These are phyloP conservation scores for Aspergillus ostianus DNA, from an alignment of 495 filamentous ascomycete genomes.

Conservation along the genomic window DNA sequence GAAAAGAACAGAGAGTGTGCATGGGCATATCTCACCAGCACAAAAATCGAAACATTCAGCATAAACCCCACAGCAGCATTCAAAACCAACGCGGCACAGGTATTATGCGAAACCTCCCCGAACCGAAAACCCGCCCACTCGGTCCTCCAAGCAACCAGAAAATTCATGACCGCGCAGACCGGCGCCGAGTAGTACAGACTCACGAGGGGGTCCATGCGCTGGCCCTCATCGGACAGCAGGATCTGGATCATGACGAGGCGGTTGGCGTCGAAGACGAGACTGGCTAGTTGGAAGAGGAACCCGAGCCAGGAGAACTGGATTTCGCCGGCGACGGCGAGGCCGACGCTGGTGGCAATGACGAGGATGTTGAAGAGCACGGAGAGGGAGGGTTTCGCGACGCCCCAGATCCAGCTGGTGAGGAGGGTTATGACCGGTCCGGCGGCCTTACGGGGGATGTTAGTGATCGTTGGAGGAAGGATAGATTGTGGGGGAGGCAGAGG, in stretches of 20 bases:
- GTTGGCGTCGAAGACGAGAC: slow-evolving; percentile 71
- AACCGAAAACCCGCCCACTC: slow-evolving; percentile 56
- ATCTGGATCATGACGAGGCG: slow-evolving; percentile 77
- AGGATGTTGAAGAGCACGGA: slow-evolving; percentile 64
- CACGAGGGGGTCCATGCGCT: slow-evolving; percentile 81
- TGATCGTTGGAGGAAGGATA: neutral
- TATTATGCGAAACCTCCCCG: slow-evolving; percentile 54
- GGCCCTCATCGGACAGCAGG: slow-evolving; percentile 63
- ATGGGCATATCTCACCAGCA: slow-evolving; percentile 49
- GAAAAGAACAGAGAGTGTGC: too few relatives aligned
- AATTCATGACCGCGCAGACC: slow-evolving; percentile 73
- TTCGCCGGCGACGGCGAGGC: slow-evolving; percentile 72
- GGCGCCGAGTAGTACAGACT: slow-evolving; percentile 85
- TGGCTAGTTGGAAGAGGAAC: slow-evolving; percentile 67
- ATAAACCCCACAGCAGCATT: slow-evolving; percentile 76
- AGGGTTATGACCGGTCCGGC: slow-evolving; percentile 68
- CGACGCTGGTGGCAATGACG: slow-evolving; percentile 71
- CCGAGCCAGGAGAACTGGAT: slow-evolving; percentile 69
- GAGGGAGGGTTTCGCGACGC: slow-evolving; percentile 58
- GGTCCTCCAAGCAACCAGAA: slow-evolving; percentile 57
- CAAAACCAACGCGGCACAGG: slow-evolving; percentile 53
- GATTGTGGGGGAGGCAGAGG: neutral
- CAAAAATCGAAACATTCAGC: slow-evolving; percentile 74
- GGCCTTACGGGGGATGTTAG: slow-evolving; percentile 40
- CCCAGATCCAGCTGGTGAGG: slow-evolving; percentile 62